Percentiles rank a stretch among this genome's conserved stretches.
Evolutionary conservation across 495 filamentous ascomycete species (phyloP).

Genomic region (Immersiella caudata): DNA sequence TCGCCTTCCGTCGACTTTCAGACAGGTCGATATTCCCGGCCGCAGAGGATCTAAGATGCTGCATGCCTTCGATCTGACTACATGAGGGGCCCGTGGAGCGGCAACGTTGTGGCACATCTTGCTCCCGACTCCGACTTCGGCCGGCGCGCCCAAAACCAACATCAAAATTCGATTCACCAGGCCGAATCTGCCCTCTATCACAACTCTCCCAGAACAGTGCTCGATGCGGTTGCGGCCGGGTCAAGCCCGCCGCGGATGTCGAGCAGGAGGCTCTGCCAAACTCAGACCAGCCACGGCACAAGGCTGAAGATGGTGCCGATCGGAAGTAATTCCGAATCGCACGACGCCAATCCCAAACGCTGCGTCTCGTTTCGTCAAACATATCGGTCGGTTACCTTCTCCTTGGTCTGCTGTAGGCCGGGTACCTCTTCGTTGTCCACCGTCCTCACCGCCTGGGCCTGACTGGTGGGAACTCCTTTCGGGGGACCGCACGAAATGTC

Average conservation of each 20-base stretch:
- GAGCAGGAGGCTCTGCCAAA: not conserved
- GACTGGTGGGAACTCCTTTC: too few species aligned
- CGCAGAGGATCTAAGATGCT: conserved; percentile 6
- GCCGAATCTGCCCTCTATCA: too few species aligned
- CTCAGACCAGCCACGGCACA: not conserved
- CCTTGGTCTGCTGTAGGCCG: not conserved
- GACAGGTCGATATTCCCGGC: not conserved
- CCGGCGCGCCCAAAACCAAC: not conserved
- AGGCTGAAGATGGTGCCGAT: not conserved
- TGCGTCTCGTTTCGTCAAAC: not conserved
- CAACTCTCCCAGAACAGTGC: too few species aligned
- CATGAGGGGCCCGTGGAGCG: not conserved
- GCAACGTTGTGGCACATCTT: not conserved
- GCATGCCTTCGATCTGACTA: not conserved
- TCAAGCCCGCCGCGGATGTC: not conserved
- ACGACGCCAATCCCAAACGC: not conserved
- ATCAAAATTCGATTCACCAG: not conserved
- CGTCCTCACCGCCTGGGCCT: not conserved
- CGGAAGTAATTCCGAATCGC: not conserved
- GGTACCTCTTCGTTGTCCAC: not conserved
- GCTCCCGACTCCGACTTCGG: conserved; percentile 5
- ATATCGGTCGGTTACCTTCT: not conserved
- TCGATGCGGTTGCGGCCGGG: not conserved
- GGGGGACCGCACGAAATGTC: not conserved
- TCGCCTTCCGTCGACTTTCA: not conserved